Evolutionary conservation across 345 rosid genomes (phyloP), one percentile per base, ranked within the genome.

Genomic region (Melaleuca alternifolia): DNA sequence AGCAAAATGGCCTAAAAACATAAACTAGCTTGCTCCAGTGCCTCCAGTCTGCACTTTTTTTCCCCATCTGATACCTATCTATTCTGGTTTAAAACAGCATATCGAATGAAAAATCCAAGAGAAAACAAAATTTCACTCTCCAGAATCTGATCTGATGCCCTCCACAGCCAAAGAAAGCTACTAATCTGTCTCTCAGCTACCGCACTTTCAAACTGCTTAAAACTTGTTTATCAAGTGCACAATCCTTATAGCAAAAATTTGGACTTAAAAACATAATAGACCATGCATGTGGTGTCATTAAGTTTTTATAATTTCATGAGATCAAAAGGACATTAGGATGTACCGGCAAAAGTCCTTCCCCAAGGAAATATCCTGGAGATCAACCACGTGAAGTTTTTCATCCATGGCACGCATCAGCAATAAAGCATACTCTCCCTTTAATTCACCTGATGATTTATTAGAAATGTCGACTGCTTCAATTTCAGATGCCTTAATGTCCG

Each of bases 301-400:
- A 52, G 24, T 46, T 83, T 83, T 24, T 16, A 11, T 83, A 28
- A 83, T 6, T 86, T n/a, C 54, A 81, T 85, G 50, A 81, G 24
- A 51, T 84, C 44, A 84, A 84, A 88, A 83, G 89, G 88, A 87
- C 54, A 88, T 30, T 81, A 81, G 28, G 71, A 51, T 84, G 83
- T 94, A 96, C 98, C 93, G 90, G 90, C 95, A 91, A 88, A 96
- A 94, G 91, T 88, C 94, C 87, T 90, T 93, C 88, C 94, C 98
- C 65, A 93, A 93, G 85, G 94, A 89, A 7, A 89, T 71, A 85
- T 91, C 95, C 54, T 87, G 94, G 81, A 97, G 90, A 89, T 94
- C 93, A 86, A 94, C 96, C 24, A 84, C 51, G 21, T 94, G 92
- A 79, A 97, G 98, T 91, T 94, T 97, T 87, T 89, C 88, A 87